phyloP scores from a whole-genome alignment of 805 yeast genomes.

The Saccharomycopsis guyanensis region DNA sequence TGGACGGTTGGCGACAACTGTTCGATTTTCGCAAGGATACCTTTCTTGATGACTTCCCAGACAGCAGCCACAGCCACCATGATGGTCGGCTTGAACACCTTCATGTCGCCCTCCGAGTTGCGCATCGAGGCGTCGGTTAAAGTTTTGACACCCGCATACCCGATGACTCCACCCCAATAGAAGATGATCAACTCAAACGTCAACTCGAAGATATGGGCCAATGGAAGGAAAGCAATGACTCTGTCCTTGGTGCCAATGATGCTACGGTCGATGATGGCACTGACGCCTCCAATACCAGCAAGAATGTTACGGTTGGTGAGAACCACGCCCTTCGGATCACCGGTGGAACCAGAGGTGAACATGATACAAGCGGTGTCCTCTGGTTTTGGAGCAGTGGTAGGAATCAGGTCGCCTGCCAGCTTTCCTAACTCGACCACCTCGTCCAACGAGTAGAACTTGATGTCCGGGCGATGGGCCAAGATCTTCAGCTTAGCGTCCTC shows the following conservation, averaged over 20 bases:
- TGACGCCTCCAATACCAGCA: constrained; percentile 82
- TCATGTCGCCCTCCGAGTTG: constrained; percentile 84
- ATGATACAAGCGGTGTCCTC: constrained; percentile 65
- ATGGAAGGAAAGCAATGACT: constrained; percentile 81
- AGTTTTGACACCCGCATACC: constrained; percentile 91
- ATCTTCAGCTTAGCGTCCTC: constrained; percentile 50
- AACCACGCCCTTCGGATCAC: constrained; percentile 79
- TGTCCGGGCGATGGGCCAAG: constrained; percentile 64
- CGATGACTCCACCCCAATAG: constrained; percentile 85
- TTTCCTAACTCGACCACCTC: constrained; percentile 64
- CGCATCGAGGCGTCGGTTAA: constrained; percentile 72
- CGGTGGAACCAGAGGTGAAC: constrained; percentile 87
- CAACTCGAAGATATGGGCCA: constrained; percentile 94
- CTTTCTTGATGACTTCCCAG: constrained; percentile 94
- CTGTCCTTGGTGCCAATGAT: constrained; percentile 53
- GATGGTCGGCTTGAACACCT: constrained; percentile 78
- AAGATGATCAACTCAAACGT: constrained; percentile 73
- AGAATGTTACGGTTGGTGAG: constrained; percentile 59
- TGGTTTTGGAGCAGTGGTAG: constrained; percentile 41
- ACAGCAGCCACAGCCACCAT: constrained; percentile 99
- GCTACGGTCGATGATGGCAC: constrained; percentile 48
- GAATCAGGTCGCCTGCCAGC: constrained; percentile 34
- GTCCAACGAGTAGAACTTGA: constrained; percentile 54
- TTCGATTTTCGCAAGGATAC: constrained; percentile 69
- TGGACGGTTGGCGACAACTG: constrained; percentile 60